Evolutionary conservation across 192 early-diverging fungal species (phyloP), one percentile per base, ranked within the genome.

Genomic region (Umbelopsis isabellina): DNA sequence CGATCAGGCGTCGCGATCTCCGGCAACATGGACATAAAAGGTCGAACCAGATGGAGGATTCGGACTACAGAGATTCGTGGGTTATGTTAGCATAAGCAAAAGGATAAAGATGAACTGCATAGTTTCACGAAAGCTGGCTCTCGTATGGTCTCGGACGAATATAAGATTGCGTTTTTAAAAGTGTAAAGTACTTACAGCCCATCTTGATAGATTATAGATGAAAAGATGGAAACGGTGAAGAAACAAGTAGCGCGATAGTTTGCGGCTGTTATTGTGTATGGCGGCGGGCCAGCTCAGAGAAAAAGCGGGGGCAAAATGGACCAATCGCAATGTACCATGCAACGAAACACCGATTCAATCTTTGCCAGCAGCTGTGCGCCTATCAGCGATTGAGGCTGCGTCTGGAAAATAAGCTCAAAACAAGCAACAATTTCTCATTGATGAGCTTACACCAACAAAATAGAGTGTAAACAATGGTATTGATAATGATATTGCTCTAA

Each of bases 1-100:
- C 95, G 92, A 86, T 97, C 96, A 52, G 95, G 95, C 53, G 96
- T 81, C 41, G 94, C 92, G 69, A 99, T 94, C 89, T 99, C 98
- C 41, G 98, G 98, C 86, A 99, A 92, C 68, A 97, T 85, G 65
- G 92, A 91, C 89, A 99, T 96, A 76, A 98, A 99, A 6, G 98
- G 98, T 89, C 90, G 82, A 80, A 99, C 91, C 72, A 98, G 87
- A 84, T 98, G 93, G 70, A 99, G 89, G 65, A 99, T 87, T 73
- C 96, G 93, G 83, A 98, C 94, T 95, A 77, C 52, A 52, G 15
- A 30, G 11, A 64, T 64, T 64, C 55, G 30, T 55, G 13, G 22
- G 27, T 23, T 23, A 20, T 5, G 13, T 46, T 46, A 11, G 18
- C 27, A 52, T 41, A 53, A 46, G 41, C 13, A 35, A 25, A 25